Evolutionary conservation across 306 rosid species (phyloP), one percentile per base, ranked within the genome.

Genomic region (Hippophae rhamnoides): DNA sequence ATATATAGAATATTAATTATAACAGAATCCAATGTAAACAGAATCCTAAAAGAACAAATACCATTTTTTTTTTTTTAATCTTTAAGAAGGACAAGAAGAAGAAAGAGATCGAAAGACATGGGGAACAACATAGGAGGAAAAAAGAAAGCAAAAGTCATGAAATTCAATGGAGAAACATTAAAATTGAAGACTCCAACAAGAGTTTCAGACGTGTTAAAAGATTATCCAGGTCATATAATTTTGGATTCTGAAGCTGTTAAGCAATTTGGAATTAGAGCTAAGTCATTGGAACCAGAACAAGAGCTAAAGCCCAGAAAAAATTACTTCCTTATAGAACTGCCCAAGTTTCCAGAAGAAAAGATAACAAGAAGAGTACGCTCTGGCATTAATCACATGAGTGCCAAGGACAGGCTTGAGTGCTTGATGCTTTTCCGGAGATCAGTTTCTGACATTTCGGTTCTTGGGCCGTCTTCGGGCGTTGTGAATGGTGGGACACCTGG

Each of bases 101-200:
- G 38, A 31, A 8, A 31, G 38, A 31, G 38, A 31, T 31, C 5
- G 10, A 9, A 13, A 10, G 43, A 57, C 40, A 89, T 89, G 97
- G 97, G 97, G 43, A 89, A 89, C 79, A 62, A 65, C 7, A 25
- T 88, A 62, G 73, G 94, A 60, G 71, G 90, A 41, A 78, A 76
- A 54, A 84, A 55, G 41, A 82, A 63, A 62, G 86, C 85, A 26
- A 89, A 89, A 67, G 86, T 89, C 44, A 84, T 89, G 97, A 89
- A 80, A 57, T 69, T 82, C 47, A 77, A 80, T 18, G 97, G 97
- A 0, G 97, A 89, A 66, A 84, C 83, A 41, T 58, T 86, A 68
- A 82, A 86, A 66, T 40, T 82, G 8, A 77, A 77, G 73, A 77
- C 82, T 5, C 97, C 97, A 0, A 63, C 75, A 12, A 57, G 52